phyloP scores from a whole-genome alignment of 331 rosid species.

The Quercus tomentella region DNA sequence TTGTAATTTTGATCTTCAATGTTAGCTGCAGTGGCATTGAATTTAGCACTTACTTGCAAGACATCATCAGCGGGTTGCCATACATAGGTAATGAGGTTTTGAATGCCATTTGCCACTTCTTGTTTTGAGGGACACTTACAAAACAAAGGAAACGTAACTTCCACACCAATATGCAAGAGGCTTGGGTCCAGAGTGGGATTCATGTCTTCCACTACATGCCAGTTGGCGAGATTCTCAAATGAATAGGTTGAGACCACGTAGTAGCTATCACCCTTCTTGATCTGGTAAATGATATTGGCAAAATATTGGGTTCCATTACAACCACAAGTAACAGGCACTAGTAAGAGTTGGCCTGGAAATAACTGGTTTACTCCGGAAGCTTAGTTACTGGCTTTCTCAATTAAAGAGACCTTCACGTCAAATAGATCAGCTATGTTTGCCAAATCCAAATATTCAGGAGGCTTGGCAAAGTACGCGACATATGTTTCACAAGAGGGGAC shows the following conservation, averaged over 20 bases:
- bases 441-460: slow-evolving; percentile 28
- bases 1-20: slow-evolving; percentile 19
- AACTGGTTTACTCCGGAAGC: not conserved
- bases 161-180: slow-evolving; percentile 21
- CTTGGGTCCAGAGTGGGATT: slow-evolving; percentile 29
- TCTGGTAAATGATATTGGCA: slow-evolving; percentile 32
- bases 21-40: not conserved
- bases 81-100: slow-evolving; percentile 27
- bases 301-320: slow-evolving; percentile 29
- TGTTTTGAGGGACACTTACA: slow-evolving; percentile 35
- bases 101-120: not conserved
- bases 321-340: slow-evolving; percentile 33
- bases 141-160: slow-evolving; percentile 33
- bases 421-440: slow-evolving; percentile 30
- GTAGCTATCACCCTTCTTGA: slow-evolving; percentile 28
- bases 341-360: slow-evolving; percentile 28
- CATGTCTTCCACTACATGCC: slow-evolving; percentile 19
- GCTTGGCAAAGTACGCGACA: slow-evolving; percentile 24
- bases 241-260: slow-evolving; percentile 16
- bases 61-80: slow-evolving; percentile 33
- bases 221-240: slow-evolving; percentile 33
- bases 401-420: slow-evolving; percentile 12
- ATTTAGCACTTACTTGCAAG: slow-evolving; percentile 9
- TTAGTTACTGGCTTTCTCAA: slow-evolving; percentile 35
- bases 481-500: slow-evolving; percentile 30